phyloP scores from a whole-genome alignment of 805 yeast species.

The Kodamaea sagamina region DNA sequence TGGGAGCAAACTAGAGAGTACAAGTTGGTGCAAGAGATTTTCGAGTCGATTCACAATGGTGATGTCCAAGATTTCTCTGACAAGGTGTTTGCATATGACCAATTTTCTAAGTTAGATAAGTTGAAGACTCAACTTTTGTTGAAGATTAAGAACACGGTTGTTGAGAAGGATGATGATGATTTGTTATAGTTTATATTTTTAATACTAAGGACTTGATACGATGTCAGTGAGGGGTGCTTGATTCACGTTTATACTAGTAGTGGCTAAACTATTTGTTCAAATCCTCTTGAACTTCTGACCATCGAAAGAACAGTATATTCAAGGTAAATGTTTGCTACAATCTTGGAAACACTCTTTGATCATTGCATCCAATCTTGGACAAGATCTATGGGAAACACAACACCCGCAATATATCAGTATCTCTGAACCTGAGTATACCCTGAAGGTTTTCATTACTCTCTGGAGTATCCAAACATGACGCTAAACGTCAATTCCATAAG shows the following conservation, averaged over 20 bases:
- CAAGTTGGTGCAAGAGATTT: constrained; percentile 62
- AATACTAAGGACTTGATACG: no score
- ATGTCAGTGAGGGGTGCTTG: no score
- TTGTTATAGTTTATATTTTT: constrained; percentile 26
- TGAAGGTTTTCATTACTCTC: constrained; percentile 52
- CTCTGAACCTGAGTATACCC: constrained; percentile 64
- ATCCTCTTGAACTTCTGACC: constrained; percentile 13
- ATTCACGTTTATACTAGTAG: no score
- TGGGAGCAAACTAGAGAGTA: constrained; percentile 78
- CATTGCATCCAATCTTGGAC: constrained; percentile 23
- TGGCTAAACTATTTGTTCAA: not conserved
- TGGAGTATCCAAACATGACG: constrained; percentile 58
- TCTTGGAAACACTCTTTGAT: constrained; percentile 7
- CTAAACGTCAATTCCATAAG: constrained; percentile 59
- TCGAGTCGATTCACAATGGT: constrained; percentile 76
- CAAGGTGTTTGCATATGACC: constrained; percentile 80
- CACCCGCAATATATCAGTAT: constrained; percentile 58
- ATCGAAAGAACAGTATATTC: constrained; percentile 22
- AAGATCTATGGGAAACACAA: constrained; percentile 55
- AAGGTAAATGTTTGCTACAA: constrained; percentile 25
- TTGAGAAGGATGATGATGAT: constrained; percentile 71
- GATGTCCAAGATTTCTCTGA: constrained; percentile 76
- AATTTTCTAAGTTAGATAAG: constrained; percentile 83
- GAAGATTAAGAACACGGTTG: constrained; percentile 73
- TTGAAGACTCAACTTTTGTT: constrained; percentile 85